Evolutionary conservation across 305 asterid genomes (phyloP), one percentile per base, ranked within the genome.

Genomic region (Nicotiana rustica): DNA sequence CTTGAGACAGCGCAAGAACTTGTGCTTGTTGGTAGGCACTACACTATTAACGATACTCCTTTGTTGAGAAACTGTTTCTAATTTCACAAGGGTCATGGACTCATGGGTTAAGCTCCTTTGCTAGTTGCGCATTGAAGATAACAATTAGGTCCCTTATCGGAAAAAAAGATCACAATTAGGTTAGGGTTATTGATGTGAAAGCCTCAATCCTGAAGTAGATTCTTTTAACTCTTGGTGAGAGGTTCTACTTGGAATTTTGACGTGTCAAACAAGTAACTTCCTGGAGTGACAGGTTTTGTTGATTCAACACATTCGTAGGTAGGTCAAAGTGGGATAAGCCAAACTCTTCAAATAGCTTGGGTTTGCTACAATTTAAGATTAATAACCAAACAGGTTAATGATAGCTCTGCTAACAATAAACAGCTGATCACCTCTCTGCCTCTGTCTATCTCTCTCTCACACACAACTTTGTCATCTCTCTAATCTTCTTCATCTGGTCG

Each of bases 321-420:
- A 57, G 21, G 25, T 57, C 64, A 57, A 57, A 17, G n/a, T 5
- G 9, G 64, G 64, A 57, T 17, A 17, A 21, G 25, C 25, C 64
- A 57, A 57, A 57, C 64, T 57, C 64, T 57, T 57, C 64, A 57
- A 57, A 57, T 57, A 57, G 64, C 64, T n/a, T 57, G 64, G 64
- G 18, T 57, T 41, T 57, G 25, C 21, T 17, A 1, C 21, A 57
- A 57, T 57, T 57, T 17, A 57, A 10, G 18, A 17, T n/a, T 57
- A 6, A 6, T 57, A 17, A 17, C 64, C 64, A 5, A 57, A 57
- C 25, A 17, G 64, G 21, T 57, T 57, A 57, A 5, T 5, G 64
- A 57, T 2, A 57, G n/a, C 64, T 57, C 9, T 57, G 14, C 21
- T 5, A 17, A 57, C 25, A 57, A 57, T 57, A 57, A 57, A 57